These are phyloP conservation scores for Acacia crassicarpa DNA, from an alignment of 306 rosid species.

Conservation along the genomic window DNA sequence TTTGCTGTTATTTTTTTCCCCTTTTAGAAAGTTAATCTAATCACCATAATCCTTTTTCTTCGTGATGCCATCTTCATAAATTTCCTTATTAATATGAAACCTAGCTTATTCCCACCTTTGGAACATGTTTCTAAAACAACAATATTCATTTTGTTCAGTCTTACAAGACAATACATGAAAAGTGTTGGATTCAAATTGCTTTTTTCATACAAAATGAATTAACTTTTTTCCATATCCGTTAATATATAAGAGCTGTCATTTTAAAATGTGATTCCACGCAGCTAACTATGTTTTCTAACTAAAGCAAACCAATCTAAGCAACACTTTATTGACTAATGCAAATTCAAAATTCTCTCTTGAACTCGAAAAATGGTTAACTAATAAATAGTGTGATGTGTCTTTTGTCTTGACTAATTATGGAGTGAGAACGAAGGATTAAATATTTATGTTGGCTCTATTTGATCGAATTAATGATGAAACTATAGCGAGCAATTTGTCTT, in stretches of 20 bases:
- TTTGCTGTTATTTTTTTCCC: slow-evolving; percentile 27
- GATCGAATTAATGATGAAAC: background rate
- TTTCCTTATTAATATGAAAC: background rate
- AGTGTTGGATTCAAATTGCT: background rate
- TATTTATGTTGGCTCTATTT: background rate
- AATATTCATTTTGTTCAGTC: background rate
- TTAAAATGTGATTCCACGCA: background rate
- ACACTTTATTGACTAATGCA: slow-evolving; percentile 16
- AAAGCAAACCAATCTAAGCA: slow-evolving; percentile 12
- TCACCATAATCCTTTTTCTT: slow-evolving; percentile 29
- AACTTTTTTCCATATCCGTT: background rate
- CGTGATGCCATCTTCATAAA: background rate
- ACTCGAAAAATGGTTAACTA: background rate
- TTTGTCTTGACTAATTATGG: background rate
- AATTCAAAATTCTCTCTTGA: background rate
- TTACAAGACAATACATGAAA: background rate
- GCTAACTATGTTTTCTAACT: background rate
- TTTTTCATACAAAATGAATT: background rate
- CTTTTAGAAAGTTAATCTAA: slow-evolving; percentile 39
- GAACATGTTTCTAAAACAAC: background rate
- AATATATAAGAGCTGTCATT: background rate
- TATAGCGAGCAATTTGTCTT: background rate
- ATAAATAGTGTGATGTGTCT: background rate
- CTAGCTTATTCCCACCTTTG: background rate
- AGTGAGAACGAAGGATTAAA: slow-evolving; percentile 24